Evolutionary conservation across 225 moss, liverwort and hornwort species (phyloP).

Genomic region (Takakia lepidozioides): DNA sequence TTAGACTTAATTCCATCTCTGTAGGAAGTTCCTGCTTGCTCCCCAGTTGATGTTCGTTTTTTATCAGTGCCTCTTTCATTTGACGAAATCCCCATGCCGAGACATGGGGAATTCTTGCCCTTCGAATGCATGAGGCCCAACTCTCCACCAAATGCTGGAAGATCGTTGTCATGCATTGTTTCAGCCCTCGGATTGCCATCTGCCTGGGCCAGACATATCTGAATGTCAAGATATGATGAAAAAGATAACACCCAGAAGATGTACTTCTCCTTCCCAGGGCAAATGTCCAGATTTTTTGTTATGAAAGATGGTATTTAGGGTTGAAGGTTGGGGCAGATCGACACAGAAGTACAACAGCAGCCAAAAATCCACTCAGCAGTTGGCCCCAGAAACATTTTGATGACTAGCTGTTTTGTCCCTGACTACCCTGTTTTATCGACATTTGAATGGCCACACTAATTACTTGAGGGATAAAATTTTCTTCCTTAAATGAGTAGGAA

Average conservation of each 20-base stretch:
- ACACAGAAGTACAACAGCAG: no score
- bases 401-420: no score
- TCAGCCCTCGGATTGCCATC: constrained; percentile 9
- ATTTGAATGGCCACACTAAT: not conserved
- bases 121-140: constrained; percentile 9
- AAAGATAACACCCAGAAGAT: no score
- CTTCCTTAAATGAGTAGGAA: not conserved
- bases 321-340: no score
- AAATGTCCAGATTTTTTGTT: no score
- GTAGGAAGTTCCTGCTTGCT: constrained; percentile 44
- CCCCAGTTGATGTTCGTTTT: constrained; percentile 23
- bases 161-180: constrained; percentile 8
- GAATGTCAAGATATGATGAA: no score
- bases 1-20: constrained; percentile 14
- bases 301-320: no score
- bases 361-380: no score
- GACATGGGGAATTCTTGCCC: constrained; percentile 23
- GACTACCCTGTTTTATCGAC: no score
- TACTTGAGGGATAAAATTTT: not conserved
- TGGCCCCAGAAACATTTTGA: no score
- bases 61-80: constrained; percentile 14
- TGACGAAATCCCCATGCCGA: constrained; percentile 17
- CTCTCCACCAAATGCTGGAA: constrained; percentile 16
- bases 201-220: constrained; percentile 21
- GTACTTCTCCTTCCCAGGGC: no score